Evolutionary conservation across 768 basidiomycete species (phyloP), one percentile per base, ranked within the genome.

Genomic region (Boletus subparvulus): DNA sequence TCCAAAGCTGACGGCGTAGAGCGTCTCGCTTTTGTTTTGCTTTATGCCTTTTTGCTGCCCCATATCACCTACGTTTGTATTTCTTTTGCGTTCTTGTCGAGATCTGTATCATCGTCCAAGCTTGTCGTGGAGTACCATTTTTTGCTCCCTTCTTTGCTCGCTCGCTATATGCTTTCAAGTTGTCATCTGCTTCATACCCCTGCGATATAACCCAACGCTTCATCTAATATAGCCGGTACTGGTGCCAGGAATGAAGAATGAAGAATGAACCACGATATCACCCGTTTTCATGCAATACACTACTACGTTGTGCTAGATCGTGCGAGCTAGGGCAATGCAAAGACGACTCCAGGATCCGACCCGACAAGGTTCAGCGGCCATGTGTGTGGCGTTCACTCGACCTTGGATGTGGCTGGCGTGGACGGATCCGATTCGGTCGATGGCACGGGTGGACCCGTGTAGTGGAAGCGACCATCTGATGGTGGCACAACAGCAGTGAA

Each of bases 1-100:
- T 17, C 84, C 85, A 19, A 91, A 90, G 70, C 73, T 91, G 52
- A 81, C 79, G 43, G 88, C 88, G n/a, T 71, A 55, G 61, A 43
- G 82, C 6, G n/a, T 21, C 21, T 21, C 21, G 21, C 21, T 21
- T 21, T 21, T 21, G 21, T 21, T 21, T 21, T 21, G 21, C 21
- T 19, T 4, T 32, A 28, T n/a, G 10, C 21, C 9, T 14, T 21
- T 32, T 47, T 19, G 19, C 14, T 19, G 52, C 50, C 51, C 35
- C 14, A 1, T 21, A 21, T 42, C 46, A 26, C 26, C 17, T 40
- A 24, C 50, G 37, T 41, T 19, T 49, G 52, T 62, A 53, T 33
- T 17, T 48, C 17, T 47, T 45, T 3, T 16, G 35, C 40, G n/a
- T 28, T 46, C 30, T 37, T 40, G 17, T 16, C 32, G 50, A 32